phyloP scores from a whole-genome alignment of 352 stramenopile genomes.

The Globisporangium nunn region DNA sequence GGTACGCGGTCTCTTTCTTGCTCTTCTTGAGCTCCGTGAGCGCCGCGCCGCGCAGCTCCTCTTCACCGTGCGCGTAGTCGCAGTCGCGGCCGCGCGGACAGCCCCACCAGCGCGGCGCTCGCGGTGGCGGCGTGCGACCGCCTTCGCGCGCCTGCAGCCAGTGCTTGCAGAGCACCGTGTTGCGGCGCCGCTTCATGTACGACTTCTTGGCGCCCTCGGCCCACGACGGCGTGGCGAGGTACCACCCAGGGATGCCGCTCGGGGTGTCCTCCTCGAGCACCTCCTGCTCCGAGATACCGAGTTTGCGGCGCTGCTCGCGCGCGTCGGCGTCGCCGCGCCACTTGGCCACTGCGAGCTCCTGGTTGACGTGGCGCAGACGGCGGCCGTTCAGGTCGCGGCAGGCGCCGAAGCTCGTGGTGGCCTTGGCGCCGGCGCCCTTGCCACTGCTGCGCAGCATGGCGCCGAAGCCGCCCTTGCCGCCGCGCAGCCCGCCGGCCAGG shows the following conservation, averaged over 20 bases:
- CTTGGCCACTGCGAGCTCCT: slow-evolving; percentile 81
- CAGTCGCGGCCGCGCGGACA: slow-evolving; percentile 76
- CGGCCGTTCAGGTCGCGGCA: slow-evolving; percentile 77
- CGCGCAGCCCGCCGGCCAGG: slow-evolving; percentile 51
- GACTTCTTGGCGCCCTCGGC: slow-evolving; percentile 76
- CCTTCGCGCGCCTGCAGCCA: slow-evolving; percentile 60
- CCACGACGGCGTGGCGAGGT: slow-evolving; percentile 77
- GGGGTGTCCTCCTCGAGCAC: slow-evolving; percentile 74
- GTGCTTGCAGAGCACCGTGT: slow-evolving; percentile 67
- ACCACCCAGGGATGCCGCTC: slow-evolving; percentile 81
- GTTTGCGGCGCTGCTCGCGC: slow-evolving; percentile 37
- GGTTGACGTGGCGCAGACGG: slow-evolving; percentile 79
- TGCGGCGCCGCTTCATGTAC: slow-evolving; percentile 80
- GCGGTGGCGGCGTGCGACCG: slow-evolving; percentile 24
- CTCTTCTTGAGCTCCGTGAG: slow-evolving; percentile 65
- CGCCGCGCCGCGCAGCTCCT: slow-evolving; percentile 54
- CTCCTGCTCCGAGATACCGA: slow-evolving; percentile 53
- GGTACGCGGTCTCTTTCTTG: slow-evolving; percentile 49
- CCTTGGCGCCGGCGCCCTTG: slow-evolving; percentile 61
- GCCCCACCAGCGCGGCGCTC: slow-evolving; percentile 71
- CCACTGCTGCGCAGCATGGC: slow-evolving; percentile 79
- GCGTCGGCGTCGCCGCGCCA: slow-evolving; percentile 55
- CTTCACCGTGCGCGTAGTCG: slow-evolving; percentile 80
- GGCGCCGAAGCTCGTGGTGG: slow-evolving; percentile 72
- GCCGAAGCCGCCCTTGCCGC: slow-evolving; percentile 80